Base-by-base conservation (phyloP, 1,284 basidiomycete species). In the Ustilago hordei region DNA sequence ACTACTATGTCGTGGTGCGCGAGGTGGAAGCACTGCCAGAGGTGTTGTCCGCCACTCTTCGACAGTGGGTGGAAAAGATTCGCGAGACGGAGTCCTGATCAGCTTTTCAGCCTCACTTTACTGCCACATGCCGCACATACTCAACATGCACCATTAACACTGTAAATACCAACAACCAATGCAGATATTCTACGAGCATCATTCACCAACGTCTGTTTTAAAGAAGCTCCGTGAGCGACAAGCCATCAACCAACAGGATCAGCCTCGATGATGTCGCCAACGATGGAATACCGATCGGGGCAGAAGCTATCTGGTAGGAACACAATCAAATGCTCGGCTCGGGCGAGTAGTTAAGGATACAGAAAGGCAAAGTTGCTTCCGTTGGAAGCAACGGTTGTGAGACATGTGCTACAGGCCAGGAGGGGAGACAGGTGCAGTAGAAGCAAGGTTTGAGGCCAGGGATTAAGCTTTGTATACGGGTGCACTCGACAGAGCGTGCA, bases 1-100 rank as follows among this genome's bases (percentile, higher is more conserved):
- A 98, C 87, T 97, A 97, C 86, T 99, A 95, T 81, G 93, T 98
- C 57, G 93, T 99, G 17, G 88, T 99, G 53, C 89, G 95, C 69
- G 91, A 93, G 81, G 94, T 97, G 45, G 95, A 97, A 86, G 91
- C 94, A 5, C 88, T 99, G 50, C 97, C 97, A 0, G 93, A 95
- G 63, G 94, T 98, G 13, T 88, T 99, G 72, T 90, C 93, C n/a
- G 91, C 92, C 50, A 98, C 95, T 2, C 88, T 99, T 68, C 91
- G 94, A 79, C 95, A 99, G 86, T 99, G 88, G 84, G 86, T 87
- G 13, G 87, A 88, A 60, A 81, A 78, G 61, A 81, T 83, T 36
- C 73, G 81, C 45, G 81, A 83, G 68, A 74, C 67, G 15, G 71
- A 78, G 47, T 64, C 73, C 34, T 59, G 19, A 48, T 34, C 32